A percentile compares a stretch with the other conserved stretches of the same genome.
phyloP scores from a whole-genome alignment of 495 filamentous ascomycete species.

The Terfezia boudieri region DNA sequence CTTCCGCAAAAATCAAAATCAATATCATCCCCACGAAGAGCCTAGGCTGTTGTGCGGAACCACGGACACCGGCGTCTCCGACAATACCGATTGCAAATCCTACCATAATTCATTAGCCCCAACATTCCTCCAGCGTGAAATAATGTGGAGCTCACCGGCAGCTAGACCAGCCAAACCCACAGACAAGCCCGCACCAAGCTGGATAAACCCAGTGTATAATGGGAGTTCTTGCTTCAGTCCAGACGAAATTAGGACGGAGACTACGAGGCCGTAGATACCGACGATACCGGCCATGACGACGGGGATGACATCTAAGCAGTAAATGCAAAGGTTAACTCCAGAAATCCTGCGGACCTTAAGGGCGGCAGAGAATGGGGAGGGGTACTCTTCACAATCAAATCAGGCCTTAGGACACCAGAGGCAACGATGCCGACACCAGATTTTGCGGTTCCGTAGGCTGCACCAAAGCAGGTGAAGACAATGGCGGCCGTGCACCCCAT shows the following conservation, averaged over 20 bases:
- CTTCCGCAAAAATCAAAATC: constrained; percentile 99
- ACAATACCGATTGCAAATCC: constrained; percentile 96
- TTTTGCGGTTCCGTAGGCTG: constrained; percentile 97
- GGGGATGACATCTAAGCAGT: constrained; percentile 68
- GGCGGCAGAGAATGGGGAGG: constrained; percentile 4
- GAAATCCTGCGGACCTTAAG: neutral
- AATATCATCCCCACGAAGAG: constrained; percentile 99
- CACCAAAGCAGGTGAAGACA: constrained; percentile 96
- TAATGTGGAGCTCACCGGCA: constrained; percentile 42
- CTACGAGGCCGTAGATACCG: constrained; percentile 98
- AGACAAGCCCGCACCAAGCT: constrained; percentile 86
- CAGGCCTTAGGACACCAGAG: constrained; percentile 93
- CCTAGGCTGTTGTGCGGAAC: constrained; percentile 90
- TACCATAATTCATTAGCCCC: constrained; percentile 7
- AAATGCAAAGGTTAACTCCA: neutral
- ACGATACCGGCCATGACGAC: constrained; percentile 99
- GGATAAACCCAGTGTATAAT: constrained; percentile 89
- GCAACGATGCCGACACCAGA: constrained; percentile 94
- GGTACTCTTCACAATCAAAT: constrained; percentile 98
- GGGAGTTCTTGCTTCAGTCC: constrained; percentile 58
- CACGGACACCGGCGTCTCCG: constrained; percentile 95
- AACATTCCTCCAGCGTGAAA: neutral
- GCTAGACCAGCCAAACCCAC: constrained; percentile 94
- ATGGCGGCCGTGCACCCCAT: constrained; percentile 98
- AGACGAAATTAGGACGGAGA: constrained; percentile 93